These are phyloP conservation scores for Phytophthora pluvialis DNA, from an alignment of 352 stramenopile genomes.

Conservation along the genomic window DNA sequence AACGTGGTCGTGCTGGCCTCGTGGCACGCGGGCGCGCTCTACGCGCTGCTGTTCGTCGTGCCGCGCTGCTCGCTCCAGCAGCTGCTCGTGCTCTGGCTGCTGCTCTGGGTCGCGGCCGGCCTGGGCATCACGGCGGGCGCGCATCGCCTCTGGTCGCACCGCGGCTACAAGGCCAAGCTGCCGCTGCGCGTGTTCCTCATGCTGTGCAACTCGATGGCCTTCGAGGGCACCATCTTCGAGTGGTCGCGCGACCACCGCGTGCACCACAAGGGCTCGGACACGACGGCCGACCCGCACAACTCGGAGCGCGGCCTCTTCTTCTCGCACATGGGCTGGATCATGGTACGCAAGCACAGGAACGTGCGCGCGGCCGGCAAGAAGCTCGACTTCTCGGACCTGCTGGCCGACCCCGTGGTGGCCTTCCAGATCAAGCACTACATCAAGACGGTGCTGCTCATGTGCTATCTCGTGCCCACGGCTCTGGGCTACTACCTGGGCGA, in stretches of 20 bases:
- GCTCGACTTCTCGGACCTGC: constrained; percentile 96
- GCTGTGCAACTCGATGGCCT: constrained; percentile 98
- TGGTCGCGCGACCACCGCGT: constrained; percentile 99
- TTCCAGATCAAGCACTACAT: constrained; percentile 97
- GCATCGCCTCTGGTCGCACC: constrained; percentile 97
- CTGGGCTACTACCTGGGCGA: constrained; percentile 91
- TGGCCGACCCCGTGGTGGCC: constrained; percentile 93
- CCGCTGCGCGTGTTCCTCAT: constrained; percentile 95
- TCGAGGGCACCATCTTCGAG: constrained; percentile 97
- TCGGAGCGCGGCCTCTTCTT: constrained; percentile 98
- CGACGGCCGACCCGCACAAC: constrained; percentile 95
- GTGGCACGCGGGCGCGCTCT: constrained; percentile 82
- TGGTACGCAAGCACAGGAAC: constrained; percentile 97
- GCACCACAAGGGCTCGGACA: constrained; percentile 99
- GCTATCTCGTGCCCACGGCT: constrained; percentile 95
- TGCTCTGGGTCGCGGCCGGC: constrained; percentile 80
- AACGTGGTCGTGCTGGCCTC: constrained; percentile 69
- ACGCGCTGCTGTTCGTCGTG: constrained; percentile 70
- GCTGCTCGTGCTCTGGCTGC: constrained; percentile 66
- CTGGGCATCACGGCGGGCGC: constrained; percentile 98
- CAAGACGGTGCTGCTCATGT: constrained; percentile 93
- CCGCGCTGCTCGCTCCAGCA: constrained; percentile 50
- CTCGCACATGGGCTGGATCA: constrained; percentile 99
- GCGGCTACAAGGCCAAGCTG: constrained; percentile 94
- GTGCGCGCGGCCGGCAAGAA: constrained; percentile 85